phyloP scores from a whole-genome alignment of 192 early-diverging fungal genomes.

The Podochytrium sp. region DNA sequence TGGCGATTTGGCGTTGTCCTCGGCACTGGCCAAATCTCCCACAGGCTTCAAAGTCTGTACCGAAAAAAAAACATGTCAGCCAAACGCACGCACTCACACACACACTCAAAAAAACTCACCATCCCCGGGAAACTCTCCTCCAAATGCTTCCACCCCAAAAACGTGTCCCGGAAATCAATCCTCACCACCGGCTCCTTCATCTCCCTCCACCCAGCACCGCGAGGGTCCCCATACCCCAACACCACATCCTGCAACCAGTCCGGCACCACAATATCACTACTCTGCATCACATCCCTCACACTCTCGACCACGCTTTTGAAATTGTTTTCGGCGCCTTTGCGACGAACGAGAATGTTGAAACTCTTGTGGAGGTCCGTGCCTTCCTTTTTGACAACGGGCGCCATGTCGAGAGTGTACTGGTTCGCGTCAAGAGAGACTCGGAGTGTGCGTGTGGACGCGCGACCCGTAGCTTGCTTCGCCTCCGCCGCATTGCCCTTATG shows the following conservation, averaged over 20 bases:
- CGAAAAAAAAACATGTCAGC: neutral
- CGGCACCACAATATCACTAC: slow-evolving; percentile 76
- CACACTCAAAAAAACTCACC: slow-evolving; percentile 23
- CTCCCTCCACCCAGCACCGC: slow-evolving; percentile 71
- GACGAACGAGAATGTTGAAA: slow-evolving; percentile 90
- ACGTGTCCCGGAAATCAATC: slow-evolving; percentile 90
- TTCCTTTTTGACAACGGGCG: slow-evolving; percentile 46
- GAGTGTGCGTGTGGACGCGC: slow-evolving; percentile 57
- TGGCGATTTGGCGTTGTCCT: slow-evolving; percentile 50
- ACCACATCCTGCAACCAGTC: slow-evolving; percentile 90
- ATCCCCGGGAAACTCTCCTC: slow-evolving; percentile 67
- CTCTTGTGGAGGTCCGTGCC: slow-evolving; percentile 71
- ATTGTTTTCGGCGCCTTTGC: slow-evolving; percentile 89
- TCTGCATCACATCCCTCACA: slow-evolving; percentile 86
- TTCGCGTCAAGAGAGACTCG: slow-evolving; percentile 84
- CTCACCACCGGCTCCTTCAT: slow-evolving; percentile 54
- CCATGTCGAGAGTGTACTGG: slow-evolving; percentile 79
- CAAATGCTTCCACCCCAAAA: slow-evolving; percentile 81
- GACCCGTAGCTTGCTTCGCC: neutral
- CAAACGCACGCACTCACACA: neutral
- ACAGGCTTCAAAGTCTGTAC: slow-evolving; percentile 5
- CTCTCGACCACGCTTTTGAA: slow-evolving; percentile 92
- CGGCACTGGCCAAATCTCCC: neutral
- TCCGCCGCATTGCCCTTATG: slow-evolving; percentile 48
- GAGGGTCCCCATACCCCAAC: slow-evolving; percentile 94